Evolutionary conservation across 2,329 filamentous ascomycete genomes (phyloP), one percentile per base, ranked within the genome.

Genomic region (Ophiostoma fasciatum): DNA sequence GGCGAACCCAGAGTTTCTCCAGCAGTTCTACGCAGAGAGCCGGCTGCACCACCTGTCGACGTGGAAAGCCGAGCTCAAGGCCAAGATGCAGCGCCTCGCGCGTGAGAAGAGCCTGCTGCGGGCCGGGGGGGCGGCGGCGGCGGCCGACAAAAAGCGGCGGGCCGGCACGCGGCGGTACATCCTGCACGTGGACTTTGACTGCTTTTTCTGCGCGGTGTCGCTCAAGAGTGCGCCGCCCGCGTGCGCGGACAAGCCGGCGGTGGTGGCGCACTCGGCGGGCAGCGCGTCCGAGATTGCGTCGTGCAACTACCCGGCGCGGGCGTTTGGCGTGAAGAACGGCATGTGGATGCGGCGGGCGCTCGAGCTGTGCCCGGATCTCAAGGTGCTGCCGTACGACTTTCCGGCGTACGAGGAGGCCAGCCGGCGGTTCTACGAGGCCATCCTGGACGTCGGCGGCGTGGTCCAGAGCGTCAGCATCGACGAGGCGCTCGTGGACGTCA

Each of bases 341-440:
- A 98, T 96, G 90, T 98, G 92, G 90, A 96, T 98, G 88, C 92
- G 88, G 53, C 68, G 71, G 23, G 90, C 90, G 0, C 65, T 79
- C 40, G 78, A 90, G 46, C 56, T 90, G 14, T 98, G 85, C 50
- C 78, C 88, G 1, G 74, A 84, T 17, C 63, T 98, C 14, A 85
- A 92, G 46, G 77, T 96, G 2, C 53, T 98, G n/a, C 82, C 87
- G 0, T 98, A 98, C 48, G 87, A 98, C 50, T 98, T 96, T 51
- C 78, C 82, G 2, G 88, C 77, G 0, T 98, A 98, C 47, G 90
- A 98, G 61, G 80, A 87, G 41, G 84, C 87, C 1, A 98, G 90
- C 50, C 70, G 73, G 38, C 66, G 74, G 3, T 98, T 98, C 48
- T 98, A 98, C 48, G 76, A 83, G 42, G 74, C 78, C 2, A 82